These are phyloP conservation scores for Fusarium vanettenii DNA, from an alignment of 2,329 filamentous ascomycete genomes.

Conservation along the genomic window DNA sequence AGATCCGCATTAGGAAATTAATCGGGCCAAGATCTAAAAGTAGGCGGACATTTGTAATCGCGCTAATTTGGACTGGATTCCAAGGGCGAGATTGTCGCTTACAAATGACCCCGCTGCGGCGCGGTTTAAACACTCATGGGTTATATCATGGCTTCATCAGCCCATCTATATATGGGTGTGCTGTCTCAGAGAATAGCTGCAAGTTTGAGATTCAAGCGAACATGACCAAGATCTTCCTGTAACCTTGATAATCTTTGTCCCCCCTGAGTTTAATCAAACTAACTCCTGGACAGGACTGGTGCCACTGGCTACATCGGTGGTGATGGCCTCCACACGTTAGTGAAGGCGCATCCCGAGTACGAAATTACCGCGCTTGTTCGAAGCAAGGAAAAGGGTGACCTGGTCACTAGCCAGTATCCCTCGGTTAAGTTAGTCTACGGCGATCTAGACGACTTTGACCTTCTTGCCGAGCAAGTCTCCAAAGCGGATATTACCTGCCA, in stretches of 20 bases:
- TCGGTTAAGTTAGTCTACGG: not conserved
- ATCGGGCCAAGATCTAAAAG: not conserved
- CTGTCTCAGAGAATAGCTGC: not conserved
- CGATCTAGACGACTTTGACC: not conserved
- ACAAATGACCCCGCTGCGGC: not conserved
- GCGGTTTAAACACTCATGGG: not conserved
- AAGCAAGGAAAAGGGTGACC: not conserved
- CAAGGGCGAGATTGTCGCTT: not conserved
- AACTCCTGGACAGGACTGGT: constrained; percentile 52
- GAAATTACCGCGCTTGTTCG: constrained; percentile 57
- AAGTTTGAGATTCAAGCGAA: not conserved
- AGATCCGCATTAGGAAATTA: not conserved
- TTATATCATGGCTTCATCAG: not conserved
- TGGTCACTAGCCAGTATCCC: not conserved
- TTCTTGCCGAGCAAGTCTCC: constrained; percentile 2
- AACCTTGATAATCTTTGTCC: not conserved
- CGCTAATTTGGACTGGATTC: not conserved
- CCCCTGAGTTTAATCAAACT: not conserved
- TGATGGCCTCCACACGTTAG: constrained; percentile 57
- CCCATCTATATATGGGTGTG: not conserved
- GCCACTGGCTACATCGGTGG: constrained; percentile 64
- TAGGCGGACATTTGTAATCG: not conserved
- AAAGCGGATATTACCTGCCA: constrained; percentile 8
- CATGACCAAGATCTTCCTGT: constrained; percentile 1
- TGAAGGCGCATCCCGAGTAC: constrained; percentile 54